These are phyloP conservation scores for Strobilomyces confusus DNA, from an alignment of 768 basidiomycete genomes.

Conservation along the genomic window DNA sequence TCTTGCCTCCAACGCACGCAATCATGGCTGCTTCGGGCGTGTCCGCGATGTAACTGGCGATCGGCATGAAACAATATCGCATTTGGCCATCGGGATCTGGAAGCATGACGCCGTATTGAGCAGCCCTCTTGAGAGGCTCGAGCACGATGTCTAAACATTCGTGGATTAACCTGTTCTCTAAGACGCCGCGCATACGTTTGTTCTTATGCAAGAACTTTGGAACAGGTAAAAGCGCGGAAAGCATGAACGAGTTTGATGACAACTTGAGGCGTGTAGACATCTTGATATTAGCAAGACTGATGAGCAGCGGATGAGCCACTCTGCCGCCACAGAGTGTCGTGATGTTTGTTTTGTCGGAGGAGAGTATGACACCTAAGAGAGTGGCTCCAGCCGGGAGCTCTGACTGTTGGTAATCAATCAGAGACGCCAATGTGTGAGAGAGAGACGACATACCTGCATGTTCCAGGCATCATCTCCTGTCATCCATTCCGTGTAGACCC, in stretches of 20 bases:
- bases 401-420: background rate
- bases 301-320: background rate
- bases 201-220: background rate
- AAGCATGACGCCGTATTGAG: background rate
- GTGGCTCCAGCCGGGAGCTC: background rate
- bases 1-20: background rate
- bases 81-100: background rate
- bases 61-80: background rate
- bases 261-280: background rate
- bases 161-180: background rate
- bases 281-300: background rate
- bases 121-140: background rate
- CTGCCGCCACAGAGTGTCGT: background rate
- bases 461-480: background rate
- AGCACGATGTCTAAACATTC: background rate
- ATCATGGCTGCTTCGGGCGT: background rate
- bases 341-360: background rate
- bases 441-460: background rate
- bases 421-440: background rate
- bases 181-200: background rate
- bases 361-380: background rate
- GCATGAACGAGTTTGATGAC: background rate
- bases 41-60: background rate
- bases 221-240: background rate
- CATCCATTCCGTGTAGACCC: background rate